Percentiles rank a stretch among this genome's conserved stretches.
These are phyloP conservation scores for Chaetomiaceae sp. DNA, from an alignment of 2,329 filamentous ascomycete species.

Conservation along the genomic window DNA sequence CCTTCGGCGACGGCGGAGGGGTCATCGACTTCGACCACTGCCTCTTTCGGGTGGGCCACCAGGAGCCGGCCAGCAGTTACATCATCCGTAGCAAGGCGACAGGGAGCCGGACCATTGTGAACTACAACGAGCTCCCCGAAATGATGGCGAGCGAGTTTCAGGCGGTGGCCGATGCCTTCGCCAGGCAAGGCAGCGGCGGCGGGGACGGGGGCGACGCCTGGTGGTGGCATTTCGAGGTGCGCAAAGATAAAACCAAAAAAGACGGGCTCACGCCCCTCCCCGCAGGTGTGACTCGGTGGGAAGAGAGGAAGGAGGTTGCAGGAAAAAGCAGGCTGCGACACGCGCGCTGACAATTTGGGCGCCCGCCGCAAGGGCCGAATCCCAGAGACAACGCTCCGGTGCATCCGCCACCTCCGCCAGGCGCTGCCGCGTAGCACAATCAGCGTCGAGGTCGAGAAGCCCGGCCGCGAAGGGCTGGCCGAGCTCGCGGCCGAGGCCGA, in stretches of 20 bases:
- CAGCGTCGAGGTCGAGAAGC: constrained; percentile 70
- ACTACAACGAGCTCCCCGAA: constrained; percentile 60
- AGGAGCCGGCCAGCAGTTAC: constrained; percentile 60
- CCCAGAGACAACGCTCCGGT: constrained; percentile 53
- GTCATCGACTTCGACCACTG: constrained; percentile 47
- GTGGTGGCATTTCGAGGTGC: constrained; percentile 70
- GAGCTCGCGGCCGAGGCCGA: constrained; percentile 57
- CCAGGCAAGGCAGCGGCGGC: constrained; percentile 8
- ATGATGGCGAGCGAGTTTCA: constrained; percentile 60
- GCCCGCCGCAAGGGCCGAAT: constrained; percentile 51
- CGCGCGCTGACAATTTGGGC: too few relatives aligned
- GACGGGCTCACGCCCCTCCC: too few relatives aligned
- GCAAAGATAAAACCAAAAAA: too few relatives aligned
- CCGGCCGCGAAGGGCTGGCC: constrained; percentile 51
- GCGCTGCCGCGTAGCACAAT: constrained; percentile 41
- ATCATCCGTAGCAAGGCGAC: constrained; percentile 56
- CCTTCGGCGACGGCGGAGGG: constrained; percentile 38
- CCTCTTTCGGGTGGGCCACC: constrained; percentile 50
- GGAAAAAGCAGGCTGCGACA: too few relatives aligned
- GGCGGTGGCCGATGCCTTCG: constrained; percentile 35
- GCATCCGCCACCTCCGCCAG: constrained; percentile 50
- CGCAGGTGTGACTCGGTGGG: constrained; percentile 4
- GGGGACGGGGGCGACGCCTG: constrained; percentile 26
- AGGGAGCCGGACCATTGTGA: constrained; percentile 63
- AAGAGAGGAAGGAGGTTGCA: too few relatives aligned